Base-by-base conservation (phyloP, 305 asterid species). In the Solanum hybrid region DNA sequence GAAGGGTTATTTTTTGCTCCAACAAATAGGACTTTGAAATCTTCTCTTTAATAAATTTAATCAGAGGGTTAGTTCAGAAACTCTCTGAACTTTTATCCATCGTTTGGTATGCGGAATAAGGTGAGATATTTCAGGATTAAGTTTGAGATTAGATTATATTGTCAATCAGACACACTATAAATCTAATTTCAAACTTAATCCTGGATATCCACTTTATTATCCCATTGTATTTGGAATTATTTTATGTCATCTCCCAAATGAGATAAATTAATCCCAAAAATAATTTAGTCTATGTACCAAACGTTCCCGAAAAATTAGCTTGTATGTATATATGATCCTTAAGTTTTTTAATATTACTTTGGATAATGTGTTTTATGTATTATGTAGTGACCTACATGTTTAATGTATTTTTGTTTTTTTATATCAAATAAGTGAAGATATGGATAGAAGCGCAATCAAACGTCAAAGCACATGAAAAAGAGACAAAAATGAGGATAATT, bases 1-100 rank as follows among this genome's bases (percentile, higher is more conserved):
- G 85, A 42, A 88, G 91, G 86, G 85, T 24, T 64, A 5, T 32
- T 81, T 85, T 89, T 77, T 37, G 89, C 90, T 37, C 88, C 88
- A 86, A 35, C 60, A 32, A 34, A 35, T 64, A 76, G 17, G 27
- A 87, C 84, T 87, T 73, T 87, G 32, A 40, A 71, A 26, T 72
- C 84, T 10, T 36, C 72, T 72, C 81, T 87, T 38, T 37, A 38
- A 38, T 69, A 86, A 20, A 34, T 81, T 7, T 40, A 40, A 16
- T 40, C 2, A 40, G 71, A 40, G 36, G 86, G 36, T 82, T 82
- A 26, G 87, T 82, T 82, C 87, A 42, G 87, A 82, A 82, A 16
- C 66, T 82, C 87, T 81, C 71, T 42, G 38, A 42, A 82, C 87
- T 16, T 24, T 72, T 72, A 64, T 22, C 4, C 0, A 0, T 26